Percentiles rank a stretch among this genome's conserved stretches.
Evolutionary conservation across 2,329 filamentous ascomycete genomes (phyloP).

Genomic region (Epichloe gansuensis): DNA sequence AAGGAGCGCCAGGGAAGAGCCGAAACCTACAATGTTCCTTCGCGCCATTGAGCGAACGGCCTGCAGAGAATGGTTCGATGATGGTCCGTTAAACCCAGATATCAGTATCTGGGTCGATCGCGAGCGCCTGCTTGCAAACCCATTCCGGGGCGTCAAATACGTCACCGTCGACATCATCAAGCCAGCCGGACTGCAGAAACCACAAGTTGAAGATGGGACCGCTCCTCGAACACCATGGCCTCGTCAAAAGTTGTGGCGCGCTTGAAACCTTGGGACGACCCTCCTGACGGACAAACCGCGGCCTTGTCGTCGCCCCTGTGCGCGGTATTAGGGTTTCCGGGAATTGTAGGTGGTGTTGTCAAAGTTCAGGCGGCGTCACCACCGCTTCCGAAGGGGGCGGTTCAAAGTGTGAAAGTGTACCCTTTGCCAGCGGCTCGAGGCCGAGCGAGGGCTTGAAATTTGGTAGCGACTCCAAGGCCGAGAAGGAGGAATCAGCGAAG

Average conservation of each 20-base stretch:
- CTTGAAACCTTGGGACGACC: conserved; percentile 70
- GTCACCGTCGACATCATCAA: conserved; percentile 78
- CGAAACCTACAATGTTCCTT: conserved; percentile 60
- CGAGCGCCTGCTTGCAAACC: conserved; percentile 59
- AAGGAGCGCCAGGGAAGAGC: conserved; percentile 48
- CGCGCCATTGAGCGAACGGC: conserved; percentile 62
- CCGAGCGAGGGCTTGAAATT: conserved; percentile 62
- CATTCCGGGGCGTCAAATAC: conserved; percentile 64
- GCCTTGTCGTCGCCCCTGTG: conserved; percentile 72
- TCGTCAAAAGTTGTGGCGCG: conserved; percentile 59
- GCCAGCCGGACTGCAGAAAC: conserved; percentile 63
- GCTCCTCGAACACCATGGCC: conserved; percentile 32
- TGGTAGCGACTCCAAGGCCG: conserved; percentile 74
- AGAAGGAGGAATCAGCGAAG: conserved; percentile 65
- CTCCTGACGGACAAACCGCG: conserved; percentile 68
- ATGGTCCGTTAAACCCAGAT: conserved; percentile 42
- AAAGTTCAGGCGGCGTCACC: conserved; percentile 73
- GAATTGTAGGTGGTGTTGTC: conserved; percentile 73
- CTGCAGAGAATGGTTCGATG: conserved; percentile 67
- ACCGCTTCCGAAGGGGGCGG: conserved; percentile 53
- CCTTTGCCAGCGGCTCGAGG: conserved; percentile 54
- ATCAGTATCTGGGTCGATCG: conserved; percentile 78
- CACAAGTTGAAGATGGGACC: conserved; percentile 55
- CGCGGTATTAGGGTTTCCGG: conserved; percentile 55
- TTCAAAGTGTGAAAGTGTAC: conserved; percentile 61